phyloP scores from a whole-genome alignment of 495 filamentous ascomycete species.

The Bacidia rubella region DNA sequence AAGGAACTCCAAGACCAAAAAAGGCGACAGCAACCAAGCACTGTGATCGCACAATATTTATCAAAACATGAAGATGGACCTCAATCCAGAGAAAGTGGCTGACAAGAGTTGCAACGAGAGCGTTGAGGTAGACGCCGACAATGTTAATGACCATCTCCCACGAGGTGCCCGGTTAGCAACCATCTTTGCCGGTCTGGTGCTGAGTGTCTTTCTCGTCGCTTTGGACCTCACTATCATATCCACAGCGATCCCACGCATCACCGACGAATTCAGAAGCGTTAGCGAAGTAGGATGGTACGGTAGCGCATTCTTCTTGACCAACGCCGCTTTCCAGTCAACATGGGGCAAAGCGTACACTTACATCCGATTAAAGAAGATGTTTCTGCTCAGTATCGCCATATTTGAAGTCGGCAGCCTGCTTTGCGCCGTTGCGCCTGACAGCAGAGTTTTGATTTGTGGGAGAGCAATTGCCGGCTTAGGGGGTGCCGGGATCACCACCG shows the following conservation, averaged over 20 bases:
- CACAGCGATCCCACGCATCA: slow-evolving; percentile 48
- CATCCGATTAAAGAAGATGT: slow-evolving; percentile 44
- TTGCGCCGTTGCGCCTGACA: slow-evolving; percentile 46
- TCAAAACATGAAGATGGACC: too few relatives aligned
- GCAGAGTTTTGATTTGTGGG: slow-evolving; percentile 53
- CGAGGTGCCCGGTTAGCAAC: too few relatives aligned
- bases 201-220: slow-evolving; percentile 10
- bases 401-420: slow-evolving; percentile 47
- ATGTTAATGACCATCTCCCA: too few relatives aligned
- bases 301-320: slow-evolving; percentile 52
- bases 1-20: too few relatives aligned
- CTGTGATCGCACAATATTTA: too few relatives aligned
- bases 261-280: slow-evolving; percentile 49
- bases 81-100: too few relatives aligned
- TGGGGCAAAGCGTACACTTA: slow-evolving; percentile 48
- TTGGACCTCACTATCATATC: slow-evolving; percentile 13
- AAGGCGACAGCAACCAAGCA: too few relatives aligned
- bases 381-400: slow-evolving; percentile 43
- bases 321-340: slow-evolving; percentile 42
- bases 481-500: slow-evolving; percentile 60
- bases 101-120: too few relatives aligned
- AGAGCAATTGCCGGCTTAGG: slow-evolving; percentile 65
- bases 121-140: too few relatives aligned
- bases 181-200: slow-evolving; percentile 4
- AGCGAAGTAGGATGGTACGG: slow-evolving; percentile 53